A percentile compares a stretch with the other conserved stretches of the same genome.
Evolutionary conservation across 2,329 filamentous ascomycete species (phyloP).

Genomic region (Paramyrothecium sp.): DNA sequence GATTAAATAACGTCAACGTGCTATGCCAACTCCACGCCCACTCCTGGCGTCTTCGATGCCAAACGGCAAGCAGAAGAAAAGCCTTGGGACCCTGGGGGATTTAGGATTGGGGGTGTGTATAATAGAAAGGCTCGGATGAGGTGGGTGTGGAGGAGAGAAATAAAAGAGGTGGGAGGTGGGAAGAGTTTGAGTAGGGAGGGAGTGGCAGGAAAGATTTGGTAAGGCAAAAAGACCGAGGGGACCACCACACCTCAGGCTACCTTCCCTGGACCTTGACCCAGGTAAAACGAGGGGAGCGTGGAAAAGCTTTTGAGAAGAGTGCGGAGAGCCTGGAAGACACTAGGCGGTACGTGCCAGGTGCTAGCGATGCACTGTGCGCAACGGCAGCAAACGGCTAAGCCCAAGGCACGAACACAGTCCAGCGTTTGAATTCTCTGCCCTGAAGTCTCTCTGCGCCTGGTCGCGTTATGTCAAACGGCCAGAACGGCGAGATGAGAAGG

Average conservation of each 20-base stretch:
- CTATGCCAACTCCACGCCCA: slow-evolving; percentile 1
- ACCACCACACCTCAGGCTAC: background rate
- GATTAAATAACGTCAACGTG: background rate
- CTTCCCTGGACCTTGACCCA: too few relatives aligned
- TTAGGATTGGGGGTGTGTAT: background rate
- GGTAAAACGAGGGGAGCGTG: background rate
- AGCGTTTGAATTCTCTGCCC: too few relatives aligned
- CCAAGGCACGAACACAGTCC: too few relatives aligned
- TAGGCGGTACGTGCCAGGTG: background rate
- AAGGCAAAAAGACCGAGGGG: background rate
- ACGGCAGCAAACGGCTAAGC: too few relatives aligned
- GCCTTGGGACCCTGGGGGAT: background rate
- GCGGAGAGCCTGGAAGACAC: background rate
- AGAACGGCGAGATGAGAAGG: too few relatives aligned
- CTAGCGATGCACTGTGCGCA: background rate
- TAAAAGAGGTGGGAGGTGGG: background rate
- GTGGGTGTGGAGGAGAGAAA: background rate
- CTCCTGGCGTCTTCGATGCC: background rate
- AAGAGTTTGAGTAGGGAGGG: background rate
- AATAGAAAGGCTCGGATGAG: background rate
- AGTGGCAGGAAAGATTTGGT: too few relatives aligned
- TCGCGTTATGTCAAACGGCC: too few relatives aligned
- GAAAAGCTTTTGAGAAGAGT: background rate
- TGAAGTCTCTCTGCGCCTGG: too few relatives aligned
- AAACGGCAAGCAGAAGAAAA: background rate